These are phyloP conservation scores for Abrus precatorius DNA, from an alignment of 306 rosid species.

Conservation along the genomic window DNA sequence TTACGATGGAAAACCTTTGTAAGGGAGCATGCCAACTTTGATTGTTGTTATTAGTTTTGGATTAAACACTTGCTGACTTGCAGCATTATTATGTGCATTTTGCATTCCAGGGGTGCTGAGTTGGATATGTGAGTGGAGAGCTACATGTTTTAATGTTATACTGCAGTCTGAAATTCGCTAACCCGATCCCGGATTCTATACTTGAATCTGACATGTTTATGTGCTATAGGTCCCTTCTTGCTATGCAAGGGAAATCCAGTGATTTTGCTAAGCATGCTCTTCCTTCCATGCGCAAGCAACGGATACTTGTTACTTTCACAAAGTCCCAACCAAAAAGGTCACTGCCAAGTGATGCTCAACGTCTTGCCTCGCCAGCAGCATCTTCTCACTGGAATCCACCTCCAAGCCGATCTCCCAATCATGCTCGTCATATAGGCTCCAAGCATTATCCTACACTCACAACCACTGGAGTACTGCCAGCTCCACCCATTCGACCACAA, in stretches of 20 bases:
- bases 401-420: constrained; percentile 75
- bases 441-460: constrained; percentile 69
- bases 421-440: constrained; percentile 67
- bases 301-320: constrained; percentile 78
- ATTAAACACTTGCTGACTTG: background rate
- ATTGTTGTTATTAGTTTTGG: background rate
- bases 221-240: constrained; percentile 70
- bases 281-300: constrained; percentile 81
- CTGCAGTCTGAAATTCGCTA: background rate
- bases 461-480: constrained; percentile 72
- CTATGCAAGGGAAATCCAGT: constrained; percentile 79
- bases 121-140: background rate
- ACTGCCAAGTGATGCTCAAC: constrained; percentile 64
- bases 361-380: constrained; percentile 54
- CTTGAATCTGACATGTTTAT: constrained; percentile 31
- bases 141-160: background rate
- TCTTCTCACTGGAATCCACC: constrained; percentile 77
- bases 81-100: background rate
- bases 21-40: constrained; percentile 15
- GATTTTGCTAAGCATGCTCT: constrained; percentile 84
- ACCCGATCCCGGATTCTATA: constrained; percentile 9
- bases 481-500: constrained; percentile 70
- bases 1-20: background rate
- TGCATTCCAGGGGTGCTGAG: background rate
- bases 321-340: constrained; percentile 75